Conservation (phyloP, 768 basidiomycete genomes). For the Serendipita vermifera region DNA sequence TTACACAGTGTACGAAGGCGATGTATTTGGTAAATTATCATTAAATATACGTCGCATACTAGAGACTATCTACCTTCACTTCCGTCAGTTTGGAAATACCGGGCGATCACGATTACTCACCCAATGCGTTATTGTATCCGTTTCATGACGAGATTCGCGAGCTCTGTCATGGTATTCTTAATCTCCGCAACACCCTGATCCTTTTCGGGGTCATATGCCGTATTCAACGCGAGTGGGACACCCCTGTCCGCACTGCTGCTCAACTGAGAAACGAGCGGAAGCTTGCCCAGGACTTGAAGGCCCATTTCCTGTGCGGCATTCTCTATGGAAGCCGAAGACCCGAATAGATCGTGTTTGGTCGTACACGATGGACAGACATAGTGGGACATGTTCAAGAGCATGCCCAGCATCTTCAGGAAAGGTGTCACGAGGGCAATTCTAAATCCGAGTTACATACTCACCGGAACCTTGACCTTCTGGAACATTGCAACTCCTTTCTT, state of each 20-base stretch:
- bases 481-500: constrained; percentile 90
- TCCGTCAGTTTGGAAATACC: too few species aligned
- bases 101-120: background rate
- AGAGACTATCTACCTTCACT: too few species aligned
- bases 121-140: background rate
- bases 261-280: constrained; percentile 67
- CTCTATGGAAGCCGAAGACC: constrained; percentile 51
- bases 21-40: too few species aligned
- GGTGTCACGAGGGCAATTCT: background rate
- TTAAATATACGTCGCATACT: too few species aligned
- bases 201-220: background rate
- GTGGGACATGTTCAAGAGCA: constrained; percentile 79
- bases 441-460: constrained; percentile 26
- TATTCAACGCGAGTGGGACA: constrained; percentile 25
- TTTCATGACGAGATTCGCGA: background rate
- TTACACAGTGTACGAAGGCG: too few species aligned
- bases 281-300: constrained; percentile 58
- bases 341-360: constrained; percentile 52
- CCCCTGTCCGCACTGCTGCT: constrained; percentile 63
- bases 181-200: background rate
- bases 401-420: constrained; percentile 56
- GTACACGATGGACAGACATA: constrained; percentile 67
- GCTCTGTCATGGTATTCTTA: background rate
- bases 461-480: constrained; percentile 75
- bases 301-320: constrained; percentile 42